Percentiles rank a stretch among this genome's conserved stretches.
These are phyloP conservation scores for Aspergillus ostianus DNA, from an alignment of 495 filamentous ascomycete species.

Conservation along the genomic window DNA sequence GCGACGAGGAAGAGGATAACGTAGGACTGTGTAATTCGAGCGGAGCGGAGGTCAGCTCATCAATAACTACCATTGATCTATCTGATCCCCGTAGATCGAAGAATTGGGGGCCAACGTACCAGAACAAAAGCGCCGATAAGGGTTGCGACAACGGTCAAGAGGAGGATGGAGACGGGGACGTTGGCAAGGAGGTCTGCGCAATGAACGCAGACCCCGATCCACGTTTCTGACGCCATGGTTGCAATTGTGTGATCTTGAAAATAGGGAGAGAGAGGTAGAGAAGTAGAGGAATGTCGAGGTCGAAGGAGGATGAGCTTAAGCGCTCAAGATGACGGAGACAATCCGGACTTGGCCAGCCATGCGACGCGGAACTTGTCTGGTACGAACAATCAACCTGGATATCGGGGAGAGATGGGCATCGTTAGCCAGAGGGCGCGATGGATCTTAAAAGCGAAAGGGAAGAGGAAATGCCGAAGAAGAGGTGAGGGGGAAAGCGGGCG, in stretches of 20 bases:
- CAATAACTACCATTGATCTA: conserved; percentile 4
- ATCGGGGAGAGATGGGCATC: conserved; percentile 13
- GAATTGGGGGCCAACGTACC: conserved; percentile 26
- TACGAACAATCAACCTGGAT: conserved; percentile 12
- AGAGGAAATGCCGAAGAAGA: conserved; percentile 13
- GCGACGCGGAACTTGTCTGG: conserved; percentile 24
- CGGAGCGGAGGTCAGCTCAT: conserved; percentile 7
- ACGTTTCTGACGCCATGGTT: conserved; percentile 35
- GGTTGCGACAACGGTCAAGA: conserved; percentile 30
- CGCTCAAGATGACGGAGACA: conserved; percentile 23
- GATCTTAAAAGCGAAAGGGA: conserved; percentile 8
- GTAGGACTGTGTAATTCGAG: conserved; percentile 60
- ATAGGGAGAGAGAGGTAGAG: conserved; percentile 3
- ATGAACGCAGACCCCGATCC: conserved; percentile 34
- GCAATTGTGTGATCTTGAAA: not conserved
- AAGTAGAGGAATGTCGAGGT: conserved; percentile 12
- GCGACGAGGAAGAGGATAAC: conserved; percentile 69
- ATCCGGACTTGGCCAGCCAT: conserved; percentile 37
- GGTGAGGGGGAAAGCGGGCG: conserved; percentile 6
- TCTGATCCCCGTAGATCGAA: not conserved
- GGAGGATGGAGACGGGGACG: conserved; percentile 32
- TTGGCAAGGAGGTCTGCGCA: conserved; percentile 30
- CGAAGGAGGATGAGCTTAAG: conserved; percentile 22
- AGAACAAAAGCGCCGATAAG: conserved; percentile 35
- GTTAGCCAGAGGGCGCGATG: conserved; percentile 4